phyloP scores from a whole-genome alignment of 176 grass and related monocot genomes.

The Leersia perrieri region DNA sequence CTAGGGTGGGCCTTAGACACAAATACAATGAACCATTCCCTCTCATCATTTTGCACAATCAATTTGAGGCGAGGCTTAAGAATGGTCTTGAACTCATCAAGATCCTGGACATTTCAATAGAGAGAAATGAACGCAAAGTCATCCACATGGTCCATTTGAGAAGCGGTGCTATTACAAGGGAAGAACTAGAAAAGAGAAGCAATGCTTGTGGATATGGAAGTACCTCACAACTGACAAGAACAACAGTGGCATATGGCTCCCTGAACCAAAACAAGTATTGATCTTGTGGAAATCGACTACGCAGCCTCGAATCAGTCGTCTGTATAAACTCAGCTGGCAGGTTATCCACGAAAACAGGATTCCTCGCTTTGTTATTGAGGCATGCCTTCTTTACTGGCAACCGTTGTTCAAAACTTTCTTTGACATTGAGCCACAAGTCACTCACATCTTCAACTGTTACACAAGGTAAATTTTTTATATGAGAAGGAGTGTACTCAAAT shows the following conservation, averaged over 20 bases:
- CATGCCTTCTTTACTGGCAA: conserved; percentile 87
- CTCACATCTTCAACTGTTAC: conserved; percentile 92
- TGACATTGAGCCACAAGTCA: conserved; percentile 87
- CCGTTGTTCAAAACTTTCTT: conserved; percentile 68
- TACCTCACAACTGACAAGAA: conserved; percentile 96
- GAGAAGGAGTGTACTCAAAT: conserved; percentile 13
- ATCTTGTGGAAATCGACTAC: conserved; percentile 92
- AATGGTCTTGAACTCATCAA: conserved; percentile 97
- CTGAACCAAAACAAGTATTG: conserved; percentile 96
- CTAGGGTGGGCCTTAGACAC: conserved; percentile 85
- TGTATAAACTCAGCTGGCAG: conserved; percentile 86
- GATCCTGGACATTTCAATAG: conserved; percentile 60
- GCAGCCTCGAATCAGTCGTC: conserved; percentile 89
- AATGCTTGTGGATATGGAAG: conserved; percentile 4
- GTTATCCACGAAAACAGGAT: conserved; percentile 79
- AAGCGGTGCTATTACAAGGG: conserved; percentile 3
- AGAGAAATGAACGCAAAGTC: conserved; percentile 13
- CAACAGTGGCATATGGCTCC: conserved; percentile 84
- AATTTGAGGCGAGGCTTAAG: conserved; percentile 94
- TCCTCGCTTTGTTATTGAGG: conserved; percentile 91
- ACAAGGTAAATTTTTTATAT: background rate
- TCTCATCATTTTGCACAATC: conserved; percentile 98
- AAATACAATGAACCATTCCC: conserved; percentile 97
- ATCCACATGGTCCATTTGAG: conserved; percentile 21
- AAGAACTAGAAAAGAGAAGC: conserved; percentile 15